Evolutionary conservation across 2,329 filamentous ascomycete genomes (phyloP), one percentile per base, ranked within the genome.

Genomic region (Cordyceps fumosorosea): DNA sequence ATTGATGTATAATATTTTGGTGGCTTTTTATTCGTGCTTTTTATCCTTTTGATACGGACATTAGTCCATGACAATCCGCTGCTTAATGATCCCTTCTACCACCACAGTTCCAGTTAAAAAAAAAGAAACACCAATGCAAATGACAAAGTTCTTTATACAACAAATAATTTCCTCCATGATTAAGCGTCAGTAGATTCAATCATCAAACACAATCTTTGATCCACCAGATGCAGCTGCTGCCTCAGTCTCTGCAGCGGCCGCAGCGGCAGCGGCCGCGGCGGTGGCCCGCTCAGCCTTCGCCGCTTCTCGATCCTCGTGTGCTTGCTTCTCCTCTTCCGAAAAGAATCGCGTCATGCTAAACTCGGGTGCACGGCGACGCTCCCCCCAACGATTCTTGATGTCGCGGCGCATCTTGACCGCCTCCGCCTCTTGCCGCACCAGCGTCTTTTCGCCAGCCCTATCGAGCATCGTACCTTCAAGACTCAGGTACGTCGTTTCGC

Each of bases 381-480:
- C 67, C 4, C 60, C 40, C 8, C 62, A 67, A 51, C 69, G 64
- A 6, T 69, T 65, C 18, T 72, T 70, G 62, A 73, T 76, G 66
- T 74, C 72, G 64, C 70, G 73, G 55, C 74, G 70, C 66, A 71
- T 64, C 64, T 68, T 68, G 3, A 73, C 72, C 24, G 74, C 72
- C 64, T 83, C 78, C 10, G 80, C 78, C 53, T 84, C 76, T 34
- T 73, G 71, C 45, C 69, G 67, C 20, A 77, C 70, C 0, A 89
- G 76, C 29, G 77, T 76, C 66, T 76, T 78, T 75, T 96, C 91
- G 26, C 86, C 87, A 22, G 84, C 83, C 50, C 83, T 83, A 53
- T 82, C 80, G 56, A 96, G 76, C 83, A 96, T 88, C n/a, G 90
- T 96, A 29, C 93, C 93, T 72, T 95, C 89, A 65, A 97, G 87